Percentiles rank a stretch among this genome's conserved stretches.
Evolutionary conservation across 1,139 yeast species (phyloP).

Genomic region (Candida buenavistaensis): DNA sequence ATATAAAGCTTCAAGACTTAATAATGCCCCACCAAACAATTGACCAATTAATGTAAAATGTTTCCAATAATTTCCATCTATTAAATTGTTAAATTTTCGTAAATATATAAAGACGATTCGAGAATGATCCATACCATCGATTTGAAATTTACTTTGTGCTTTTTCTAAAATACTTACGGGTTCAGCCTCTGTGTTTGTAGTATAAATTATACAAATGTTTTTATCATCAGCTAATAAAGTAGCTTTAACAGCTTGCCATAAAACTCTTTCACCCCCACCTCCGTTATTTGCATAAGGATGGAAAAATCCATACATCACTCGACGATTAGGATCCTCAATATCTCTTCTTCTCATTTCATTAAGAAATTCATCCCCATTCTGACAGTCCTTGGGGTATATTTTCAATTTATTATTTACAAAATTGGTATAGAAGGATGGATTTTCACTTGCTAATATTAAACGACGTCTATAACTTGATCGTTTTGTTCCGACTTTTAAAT

Average conservation of each 20-base stretch:
- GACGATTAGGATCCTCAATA: conserved; percentile 40
- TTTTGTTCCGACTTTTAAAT: conserved; percentile 38
- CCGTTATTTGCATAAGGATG: conserved; percentile 97
- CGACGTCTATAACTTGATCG: conserved; percentile 52
- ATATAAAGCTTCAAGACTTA: conserved; percentile 70
- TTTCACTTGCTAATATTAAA: conserved; percentile 48
- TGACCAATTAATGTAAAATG: conserved; percentile 83
- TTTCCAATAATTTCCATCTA: conserved; percentile 76
- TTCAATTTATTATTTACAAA: conserved; percentile 39
- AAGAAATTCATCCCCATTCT: conserved; percentile 25
- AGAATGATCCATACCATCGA: conserved; percentile 43
- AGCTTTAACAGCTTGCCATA: conserved; percentile 89
- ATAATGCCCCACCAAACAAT: conserved; percentile 71
- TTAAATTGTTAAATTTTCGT: conserved; percentile 53
- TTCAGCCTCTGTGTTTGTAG: conserved; percentile 60
- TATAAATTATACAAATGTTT: conserved; percentile 73
- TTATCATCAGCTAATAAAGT: conserved; percentile 54
- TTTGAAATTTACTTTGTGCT: conserved; percentile 66
- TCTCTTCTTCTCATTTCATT: conserved; percentile 35
- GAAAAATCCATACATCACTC: conserved; percentile 73
- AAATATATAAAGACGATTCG: conserved; percentile 75
- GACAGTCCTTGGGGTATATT: conserved; percentile 31
- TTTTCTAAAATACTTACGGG: conserved; percentile 56
- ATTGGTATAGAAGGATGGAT: conserved; percentile 52
- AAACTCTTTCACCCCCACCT: conserved; percentile 96